Evolutionary conservation across 495 filamentous ascomycete genomes (phyloP), one percentile per base, ranked within the genome.

Genomic region (Tetracladium marchalianum): DNA sequence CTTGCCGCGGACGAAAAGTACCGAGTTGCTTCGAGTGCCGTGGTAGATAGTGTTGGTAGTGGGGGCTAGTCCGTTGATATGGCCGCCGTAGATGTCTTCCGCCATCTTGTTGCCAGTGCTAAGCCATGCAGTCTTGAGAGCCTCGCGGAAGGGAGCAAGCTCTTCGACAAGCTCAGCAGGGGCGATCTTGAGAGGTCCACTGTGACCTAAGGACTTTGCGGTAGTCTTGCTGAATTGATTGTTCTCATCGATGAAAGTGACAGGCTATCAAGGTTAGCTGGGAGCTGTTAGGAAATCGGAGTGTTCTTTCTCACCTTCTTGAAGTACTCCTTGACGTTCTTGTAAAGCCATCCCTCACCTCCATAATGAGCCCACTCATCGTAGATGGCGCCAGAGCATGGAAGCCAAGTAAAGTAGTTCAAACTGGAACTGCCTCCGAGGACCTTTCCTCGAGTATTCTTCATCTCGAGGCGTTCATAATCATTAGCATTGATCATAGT

Each of bases 391-490:
- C 51, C 54, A 39, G 54, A 58, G 7, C 64, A 66, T 35, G 51
- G 56, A 13, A 67, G 45, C 63, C 66, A 69, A 4, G 58, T 62
- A 50, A 59, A 64, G 53, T 73, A 76, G 48, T 80, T 78, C 46
- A 69, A 49, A 19, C 60, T 67, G 3, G 64, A 70, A 11, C 67
- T 70, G 8, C 74, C 76, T 34, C 75, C 76, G 3, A 79, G 66
- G 2, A 65, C 63, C 46, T 73, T 75, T 8, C 76, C 76, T 12
- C 74, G 68, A 15, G 71, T 71, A 51, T 78, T 79, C 32, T 74
- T 77, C 62, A 80, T 81, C 57, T 81, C 77, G 31, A 81, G 55
- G 5, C 77, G 74, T 43, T 70, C 70, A 54, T 80, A 81, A 46
- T 81, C 77, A 12, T 70, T 68, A 6, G 76, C 68, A 44, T 77